These are phyloP conservation scores for Elaeis guineensis DNA, from an alignment of 176 grass and related monocot species.

Conservation along the genomic window DNA sequence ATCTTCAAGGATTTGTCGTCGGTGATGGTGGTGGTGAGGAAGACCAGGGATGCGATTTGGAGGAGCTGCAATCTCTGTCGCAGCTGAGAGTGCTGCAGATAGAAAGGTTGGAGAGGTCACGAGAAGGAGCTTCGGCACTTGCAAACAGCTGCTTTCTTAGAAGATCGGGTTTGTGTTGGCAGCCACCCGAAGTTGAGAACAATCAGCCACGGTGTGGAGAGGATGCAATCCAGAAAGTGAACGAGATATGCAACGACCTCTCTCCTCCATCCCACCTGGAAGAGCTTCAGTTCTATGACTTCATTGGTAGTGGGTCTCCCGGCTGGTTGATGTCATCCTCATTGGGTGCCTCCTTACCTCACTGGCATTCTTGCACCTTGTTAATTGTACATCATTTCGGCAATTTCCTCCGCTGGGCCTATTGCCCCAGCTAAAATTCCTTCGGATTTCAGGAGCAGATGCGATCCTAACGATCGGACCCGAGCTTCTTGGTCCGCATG, in stretches of 20 bases:
- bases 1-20: slow-evolving; percentile 23
- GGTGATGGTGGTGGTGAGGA: background rate
- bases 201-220: background rate
- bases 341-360: slow-evolving; percentile 4
- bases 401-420: slow-evolving; percentile 27
- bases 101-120: slow-evolving; percentile 9
- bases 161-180: background rate
- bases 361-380: background rate
- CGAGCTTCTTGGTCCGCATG: slow-evolving; percentile 8
- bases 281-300: background rate
- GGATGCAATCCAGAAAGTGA: background rate
- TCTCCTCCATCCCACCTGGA: slow-evolving; percentile 19
- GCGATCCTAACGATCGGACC: slow-evolving; percentile 22
- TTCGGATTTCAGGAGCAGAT: slow-evolving; percentile 2
- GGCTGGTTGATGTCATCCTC: slow-evolving; percentile 7
- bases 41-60: slow-evolving; percentile 9
- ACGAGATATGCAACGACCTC: slow-evolving; percentile 10
- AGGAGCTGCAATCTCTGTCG: slow-evolving; percentile 18
- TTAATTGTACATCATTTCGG: slow-evolving; percentile 3
- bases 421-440: slow-evolving; percentile 14
- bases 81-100: slow-evolving; percentile 16
- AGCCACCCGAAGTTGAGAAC: background rate
- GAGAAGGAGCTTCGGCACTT: background rate
- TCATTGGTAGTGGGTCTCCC: background rate
- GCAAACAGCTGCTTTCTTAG: slow-evolving; percentile 6